Evolutionary conservation across 2,329 filamentous ascomycete genomes (phyloP).

Genomic region (Shiraia sp.): DNA sequence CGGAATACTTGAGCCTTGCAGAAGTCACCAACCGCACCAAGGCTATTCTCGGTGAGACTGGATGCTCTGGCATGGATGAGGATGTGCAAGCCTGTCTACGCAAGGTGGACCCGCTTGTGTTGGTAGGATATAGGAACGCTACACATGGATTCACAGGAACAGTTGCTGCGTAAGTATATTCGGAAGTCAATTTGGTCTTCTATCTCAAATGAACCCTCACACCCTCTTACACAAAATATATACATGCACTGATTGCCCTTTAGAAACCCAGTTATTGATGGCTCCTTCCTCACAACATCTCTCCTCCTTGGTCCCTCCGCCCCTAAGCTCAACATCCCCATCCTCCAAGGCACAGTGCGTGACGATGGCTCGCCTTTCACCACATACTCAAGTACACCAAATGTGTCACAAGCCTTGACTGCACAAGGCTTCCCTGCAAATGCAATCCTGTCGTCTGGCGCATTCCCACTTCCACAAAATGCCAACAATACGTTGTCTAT

Average conservation of each 20-base stretch:
- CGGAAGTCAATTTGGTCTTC: too few relatives aligned
- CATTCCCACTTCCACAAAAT: constrained; percentile 25
- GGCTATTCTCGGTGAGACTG: constrained; percentile 27
- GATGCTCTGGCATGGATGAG: constrained; percentile 19
- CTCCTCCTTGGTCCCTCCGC: constrained; percentile 25
- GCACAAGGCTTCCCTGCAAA: constrained; percentile 20
- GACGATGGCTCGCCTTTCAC: constrained; percentile 40
- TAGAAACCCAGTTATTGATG: constrained; percentile 40
- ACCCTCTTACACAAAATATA: too few relatives aligned
- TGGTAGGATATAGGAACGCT: constrained; percentile 18
- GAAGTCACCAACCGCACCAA: constrained; percentile 25
- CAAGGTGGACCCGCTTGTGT: constrained; percentile 21
- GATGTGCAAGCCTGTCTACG: constrained; percentile 26
- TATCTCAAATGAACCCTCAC: too few relatives aligned
- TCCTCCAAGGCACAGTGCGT: constrained; percentile 36
- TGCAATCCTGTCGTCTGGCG: constrained; percentile 15
- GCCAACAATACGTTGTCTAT: constrained; percentile 38
- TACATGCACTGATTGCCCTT: too few relatives aligned
- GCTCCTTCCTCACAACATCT: constrained; percentile 28
- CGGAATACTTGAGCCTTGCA: constrained; percentile 28
- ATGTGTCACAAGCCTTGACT: constrained; percentile 24
- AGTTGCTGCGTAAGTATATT: constrained; percentile 6
- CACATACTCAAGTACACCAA: constrained; percentile 24
- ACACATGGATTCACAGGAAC: too few relatives aligned
- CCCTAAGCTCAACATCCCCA: constrained; percentile 17